Base-by-base conservation (phyloP, 805 yeast genomes). In the Citeromyces matritensis region DNA sequence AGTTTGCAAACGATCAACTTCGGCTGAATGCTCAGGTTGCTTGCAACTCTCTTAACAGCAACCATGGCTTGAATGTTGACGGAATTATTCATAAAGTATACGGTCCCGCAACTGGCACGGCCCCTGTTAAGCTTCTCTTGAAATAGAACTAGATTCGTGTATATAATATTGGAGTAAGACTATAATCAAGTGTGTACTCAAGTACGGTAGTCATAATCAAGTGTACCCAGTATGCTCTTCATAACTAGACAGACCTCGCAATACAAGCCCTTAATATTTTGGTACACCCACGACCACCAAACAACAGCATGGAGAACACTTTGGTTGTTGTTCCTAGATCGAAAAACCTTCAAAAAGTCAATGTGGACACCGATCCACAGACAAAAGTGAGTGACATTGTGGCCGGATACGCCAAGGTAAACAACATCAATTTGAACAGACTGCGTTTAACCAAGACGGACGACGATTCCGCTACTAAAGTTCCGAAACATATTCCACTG, bases 281-380 rank as follows among this genome's bases (percentile, higher is more conserved):
- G n/a, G 9, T 10, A 10, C 25, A 10, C 10, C 25, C 25, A 23
- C 25, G 25, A 23, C 25, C 25, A 9, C 25, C 25, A 9, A 9
- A 9, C 21, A 17, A 17, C 21, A 17, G 21, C 21, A 17, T 17
- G 21, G 30, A 28, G n/a, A 17, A 17, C 24, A 41, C 52, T 24
- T 52, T 73, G 33, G 56, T 55, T 14, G 67, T 78, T 26, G 61
- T 64, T 34, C 66, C 86, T 2, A 69, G 86, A 37, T 75, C 84
- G 10, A 69, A 64, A 43, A 48, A 59, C 23, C 51, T 79, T 42
- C 68, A 63, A 41, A 63, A 65, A 33, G 60, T 68, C 39, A 54
- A 59, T 26, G 53, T 57, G 31, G 57, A 55, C 31, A 55, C 60
- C 12, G 53, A 52, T n/a, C 50, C 53, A 12, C 42, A 43, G 26